Conservation (phyloP, 352 stramenopile species). For the Aphanomyces euteiches region DNA sequence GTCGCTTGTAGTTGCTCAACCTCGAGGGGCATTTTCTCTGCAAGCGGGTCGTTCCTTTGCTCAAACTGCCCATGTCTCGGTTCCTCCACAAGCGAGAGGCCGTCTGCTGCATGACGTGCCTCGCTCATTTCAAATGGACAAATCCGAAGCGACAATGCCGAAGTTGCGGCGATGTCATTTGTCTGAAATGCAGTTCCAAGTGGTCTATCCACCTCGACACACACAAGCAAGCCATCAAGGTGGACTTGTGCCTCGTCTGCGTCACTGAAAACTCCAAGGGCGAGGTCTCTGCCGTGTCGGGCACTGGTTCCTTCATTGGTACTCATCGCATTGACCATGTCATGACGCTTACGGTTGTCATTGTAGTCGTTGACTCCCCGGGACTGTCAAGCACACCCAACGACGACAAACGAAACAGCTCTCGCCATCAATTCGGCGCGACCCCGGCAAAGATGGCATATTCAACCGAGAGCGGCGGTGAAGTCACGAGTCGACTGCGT, state of each 20-base stretch:
- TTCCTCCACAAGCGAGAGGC: slow-evolving; percentile 7
- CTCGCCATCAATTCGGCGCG: no score
- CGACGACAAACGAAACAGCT: no score
- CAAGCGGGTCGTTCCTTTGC: background rate
- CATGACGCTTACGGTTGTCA: no score
- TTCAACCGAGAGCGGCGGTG: no score
- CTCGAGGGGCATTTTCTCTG: slow-evolving; percentile 13
- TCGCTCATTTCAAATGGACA: slow-evolving; percentile 2
- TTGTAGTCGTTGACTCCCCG: no score
- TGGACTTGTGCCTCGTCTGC: background rate
- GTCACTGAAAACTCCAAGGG: background rate
- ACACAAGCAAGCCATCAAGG: background rate
- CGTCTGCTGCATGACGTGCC: slow-evolving; percentile 10
- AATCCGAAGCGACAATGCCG: background rate
- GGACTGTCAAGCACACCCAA: no score
- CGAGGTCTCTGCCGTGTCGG: no score
- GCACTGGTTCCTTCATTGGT: no score
- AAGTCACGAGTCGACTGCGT: no score
- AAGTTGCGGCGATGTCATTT: slow-evolving; percentile 12
- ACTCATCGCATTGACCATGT: no score
- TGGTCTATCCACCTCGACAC: background rate
- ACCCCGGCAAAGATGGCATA: no score
- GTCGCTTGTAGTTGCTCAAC: slow-evolving; percentile 14
- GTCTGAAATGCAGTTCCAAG: background rate
- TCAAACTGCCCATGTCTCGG: background rate